phyloP scores from a whole-genome alignment of 164 flowering plant genomes.

The Tetracentron sinense region DNA sequence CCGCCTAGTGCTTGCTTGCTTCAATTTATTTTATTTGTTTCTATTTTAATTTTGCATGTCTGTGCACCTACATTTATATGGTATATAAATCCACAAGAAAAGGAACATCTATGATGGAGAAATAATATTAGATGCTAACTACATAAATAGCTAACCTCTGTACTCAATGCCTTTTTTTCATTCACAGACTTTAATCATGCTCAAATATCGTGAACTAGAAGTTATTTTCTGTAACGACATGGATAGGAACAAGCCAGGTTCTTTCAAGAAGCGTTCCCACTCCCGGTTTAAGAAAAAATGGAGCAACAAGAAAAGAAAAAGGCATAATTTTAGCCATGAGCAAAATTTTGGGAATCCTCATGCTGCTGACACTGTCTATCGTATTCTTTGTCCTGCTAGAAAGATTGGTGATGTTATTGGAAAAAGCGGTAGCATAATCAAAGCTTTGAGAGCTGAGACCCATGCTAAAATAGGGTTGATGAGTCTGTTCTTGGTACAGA shows the following conservation, averaged over 20 bases:
- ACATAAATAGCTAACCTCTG: too few relatives aligned
- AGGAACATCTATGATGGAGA: too few relatives aligned
- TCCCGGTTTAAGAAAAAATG: constrained; percentile 42
- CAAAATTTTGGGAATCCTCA: constrained; percentile 25
- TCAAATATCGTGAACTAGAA: neutral
- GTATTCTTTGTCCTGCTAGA: constrained; percentile 59
- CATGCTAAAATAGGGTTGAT: constrained; percentile 60
- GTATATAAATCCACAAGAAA: too few relatives aligned
- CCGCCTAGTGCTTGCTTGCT: too few relatives aligned
- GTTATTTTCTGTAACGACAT: constrained; percentile 19
- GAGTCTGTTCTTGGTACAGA: constrained; percentile 65
- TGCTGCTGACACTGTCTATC: constrained; percentile 51
- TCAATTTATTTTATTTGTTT: too few relatives aligned
- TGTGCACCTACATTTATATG: too few relatives aligned
- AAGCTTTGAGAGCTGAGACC: constrained; percentile 62
- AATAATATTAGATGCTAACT: too few relatives aligned
- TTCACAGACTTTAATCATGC: constrained; percentile 10
- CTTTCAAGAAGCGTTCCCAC: constrained; percentile 31
- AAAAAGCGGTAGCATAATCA: constrained; percentile 63
- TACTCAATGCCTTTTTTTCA: too few relatives aligned
- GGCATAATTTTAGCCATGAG: constrained; percentile 29
- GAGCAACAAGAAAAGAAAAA: constrained; percentile 30
- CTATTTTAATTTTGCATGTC: too few relatives aligned
- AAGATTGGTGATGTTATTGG: constrained; percentile 76
- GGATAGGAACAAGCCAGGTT: constrained; percentile 40